phyloP scores from a whole-genome alignment of 2,329 filamentous ascomycete species.

The Fusarium globosum region DNA sequence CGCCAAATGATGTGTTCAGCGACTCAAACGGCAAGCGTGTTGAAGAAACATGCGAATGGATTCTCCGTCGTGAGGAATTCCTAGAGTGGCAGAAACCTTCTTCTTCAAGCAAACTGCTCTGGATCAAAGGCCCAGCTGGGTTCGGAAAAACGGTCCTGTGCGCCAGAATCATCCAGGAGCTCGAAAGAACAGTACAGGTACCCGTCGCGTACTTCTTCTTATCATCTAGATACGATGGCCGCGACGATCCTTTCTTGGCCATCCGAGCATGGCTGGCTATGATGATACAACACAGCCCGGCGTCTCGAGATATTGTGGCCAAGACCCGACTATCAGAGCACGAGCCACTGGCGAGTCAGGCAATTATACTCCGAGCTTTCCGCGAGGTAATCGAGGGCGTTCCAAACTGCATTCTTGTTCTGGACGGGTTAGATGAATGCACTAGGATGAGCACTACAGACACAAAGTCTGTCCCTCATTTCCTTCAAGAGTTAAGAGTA shows the following conservation, averaged over 20 bases:
- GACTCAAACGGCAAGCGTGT: not conserved
- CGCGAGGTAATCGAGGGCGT: rapidly evolving
- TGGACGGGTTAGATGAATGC: constrained; percentile 25
- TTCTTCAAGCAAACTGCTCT: constrained; percentile 35
- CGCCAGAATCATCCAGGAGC: constrained; percentile 44
- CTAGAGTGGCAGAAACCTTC: not conserved
- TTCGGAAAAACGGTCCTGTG: constrained; percentile 51
- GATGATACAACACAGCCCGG: constrained; percentile 11
- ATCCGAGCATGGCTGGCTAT: constrained; percentile 32
- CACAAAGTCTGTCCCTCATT: constrained; percentile 15
- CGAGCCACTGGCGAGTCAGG: rapidly evolving
- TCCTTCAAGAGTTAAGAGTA: constrained; percentile 11
- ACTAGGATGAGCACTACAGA: not conserved
- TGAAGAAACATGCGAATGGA: not conserved
- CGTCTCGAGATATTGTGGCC: constrained; percentile 22
- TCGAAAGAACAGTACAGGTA: not conserved
- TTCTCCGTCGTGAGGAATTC: not conserved
- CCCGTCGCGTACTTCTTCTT: constrained; percentile 48
- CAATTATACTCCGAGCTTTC: rapidly evolving
- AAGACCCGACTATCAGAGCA: not conserved
- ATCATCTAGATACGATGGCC: constrained; percentile 40
- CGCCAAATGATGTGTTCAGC: not conserved
- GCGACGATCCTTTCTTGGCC: constrained; percentile 41
- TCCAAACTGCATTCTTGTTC: not conserved
- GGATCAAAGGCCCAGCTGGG: constrained; percentile 47